These are phyloP conservation scores for Spiraea crenata DNA, from an alignment of 331 rosid genomes.

Conservation along the genomic window DNA sequence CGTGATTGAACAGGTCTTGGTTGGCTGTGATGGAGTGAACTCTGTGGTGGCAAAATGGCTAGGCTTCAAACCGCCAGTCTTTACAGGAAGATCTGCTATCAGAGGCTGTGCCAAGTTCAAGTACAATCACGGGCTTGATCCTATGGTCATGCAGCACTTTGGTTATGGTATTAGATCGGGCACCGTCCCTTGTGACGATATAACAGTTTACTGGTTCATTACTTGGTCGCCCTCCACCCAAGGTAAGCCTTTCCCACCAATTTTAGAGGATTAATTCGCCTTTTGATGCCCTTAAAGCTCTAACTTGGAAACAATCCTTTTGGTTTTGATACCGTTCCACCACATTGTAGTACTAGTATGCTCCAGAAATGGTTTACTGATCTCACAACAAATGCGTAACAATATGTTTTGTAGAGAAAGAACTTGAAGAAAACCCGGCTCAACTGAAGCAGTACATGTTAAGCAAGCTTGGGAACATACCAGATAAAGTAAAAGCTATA, in stretches of 20 bases:
- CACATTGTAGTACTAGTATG: neutral
- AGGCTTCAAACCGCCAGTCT: conserved; percentile 44
- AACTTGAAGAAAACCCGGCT: conserved; percentile 32
- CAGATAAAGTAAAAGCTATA: conserved; percentile 27
- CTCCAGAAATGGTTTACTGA: neutral
- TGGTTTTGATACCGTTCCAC: neutral
- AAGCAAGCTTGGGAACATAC: conserved; percentile 37
- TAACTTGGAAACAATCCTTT: neutral
- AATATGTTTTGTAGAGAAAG: conserved; percentile 30
- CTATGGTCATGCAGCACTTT: conserved; percentile 37
- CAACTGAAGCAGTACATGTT: conserved; percentile 44
- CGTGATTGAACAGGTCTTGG: conserved; percentile 37
- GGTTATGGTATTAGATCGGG: conserved; percentile 53
- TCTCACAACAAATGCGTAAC: neutral
- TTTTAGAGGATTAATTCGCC: neutral
- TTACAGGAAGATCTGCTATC: conserved; percentile 41
- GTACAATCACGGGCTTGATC: conserved; percentile 39
- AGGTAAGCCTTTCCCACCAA: conserved; percentile 36
- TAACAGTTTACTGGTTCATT: conserved; percentile 49
- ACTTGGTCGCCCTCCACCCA: conserved; percentile 48
- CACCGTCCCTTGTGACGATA: conserved; percentile 46
- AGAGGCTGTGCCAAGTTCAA: conserved; percentile 37
- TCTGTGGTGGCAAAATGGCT: conserved; percentile 61
- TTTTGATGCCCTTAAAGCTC: neutral
- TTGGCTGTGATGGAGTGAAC: conserved; percentile 85